These are phyloP conservation scores for Arachis stenosperma DNA, from an alignment of 306 rosid species.

Conservation along the genomic window DNA sequence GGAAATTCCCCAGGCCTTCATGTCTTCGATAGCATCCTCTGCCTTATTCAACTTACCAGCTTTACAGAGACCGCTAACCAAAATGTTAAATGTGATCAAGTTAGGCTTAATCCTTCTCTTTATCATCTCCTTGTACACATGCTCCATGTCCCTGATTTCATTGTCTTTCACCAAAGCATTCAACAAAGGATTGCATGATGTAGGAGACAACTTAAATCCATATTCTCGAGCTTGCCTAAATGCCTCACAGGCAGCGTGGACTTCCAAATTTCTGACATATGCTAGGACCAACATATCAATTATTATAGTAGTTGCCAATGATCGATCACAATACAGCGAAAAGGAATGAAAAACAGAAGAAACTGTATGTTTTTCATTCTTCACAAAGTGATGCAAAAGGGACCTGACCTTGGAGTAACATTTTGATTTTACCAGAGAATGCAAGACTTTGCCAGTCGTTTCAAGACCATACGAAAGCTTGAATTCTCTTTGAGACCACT, in stretches of 20 bases:
- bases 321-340: conserved; percentile 37
- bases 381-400: conserved; percentile 59
- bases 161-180: conserved; percentile 60
- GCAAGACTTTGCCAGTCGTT: conserved; percentile 57
- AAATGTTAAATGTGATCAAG: conserved; percentile 64
- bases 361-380: conserved; percentile 51
- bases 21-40: conserved; percentile 65
- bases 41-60: conserved; percentile 88
- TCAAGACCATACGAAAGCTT: conserved; percentile 52
- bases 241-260: conserved; percentile 55
- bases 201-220: conserved; percentile 57
- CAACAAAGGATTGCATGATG: conserved; percentile 70
- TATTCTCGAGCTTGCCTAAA: conserved; percentile 67
- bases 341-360: conserved; percentile 61
- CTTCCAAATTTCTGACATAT: conserved; percentile 53
- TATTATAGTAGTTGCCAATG: conserved; percentile 49
- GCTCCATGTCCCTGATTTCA: conserved; percentile 55
- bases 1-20: conserved; percentile 73
- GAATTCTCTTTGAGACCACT: conserved; percentile 66
- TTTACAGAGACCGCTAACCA: conserved; percentile 78
- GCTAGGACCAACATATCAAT: conserved; percentile 70
- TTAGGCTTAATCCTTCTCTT: conserved; percentile 63
- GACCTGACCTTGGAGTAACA: conserved; percentile 62
- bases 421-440: conserved; percentile 55
- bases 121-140: conserved; percentile 64